Evolutionary conservation across 257 asterid species (phyloP).

Genomic region (Pogostemon cablin): DNA sequence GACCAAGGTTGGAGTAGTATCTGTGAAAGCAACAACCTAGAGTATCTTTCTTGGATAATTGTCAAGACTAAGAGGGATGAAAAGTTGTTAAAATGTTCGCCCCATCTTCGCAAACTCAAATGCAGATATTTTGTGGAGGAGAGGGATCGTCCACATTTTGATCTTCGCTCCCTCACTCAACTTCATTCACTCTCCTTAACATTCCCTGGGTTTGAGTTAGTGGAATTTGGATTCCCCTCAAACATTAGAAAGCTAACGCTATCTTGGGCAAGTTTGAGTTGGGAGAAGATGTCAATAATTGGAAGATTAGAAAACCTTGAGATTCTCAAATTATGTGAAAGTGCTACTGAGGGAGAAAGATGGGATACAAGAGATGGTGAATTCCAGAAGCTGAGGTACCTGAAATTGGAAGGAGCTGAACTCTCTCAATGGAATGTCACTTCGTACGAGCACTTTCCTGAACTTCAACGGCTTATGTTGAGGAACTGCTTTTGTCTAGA

Average conservation of each 20-base stretch:
- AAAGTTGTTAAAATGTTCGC: too few relatives aligned
- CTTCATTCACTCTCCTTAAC: not conserved
- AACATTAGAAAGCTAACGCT: too few relatives aligned
- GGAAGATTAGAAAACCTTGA: constrained; percentile 6
- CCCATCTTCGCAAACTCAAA: constrained; percentile 3
- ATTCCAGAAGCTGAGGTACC: too few relatives aligned
- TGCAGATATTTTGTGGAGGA: not conserved
- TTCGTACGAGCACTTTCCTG: constrained; percentile 7
- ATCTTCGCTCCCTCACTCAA: too few relatives aligned
- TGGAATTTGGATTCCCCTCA: not conserved
- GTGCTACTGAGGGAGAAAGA: not conserved
- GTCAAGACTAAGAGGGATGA: too few relatives aligned
- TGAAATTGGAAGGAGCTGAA: not conserved
- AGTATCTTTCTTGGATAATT: not conserved
- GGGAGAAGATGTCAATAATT: not conserved
- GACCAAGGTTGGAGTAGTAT: not conserved
- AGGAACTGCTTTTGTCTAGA: too few relatives aligned
- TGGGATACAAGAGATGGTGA: constrained; percentile 1
- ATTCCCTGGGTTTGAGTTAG: not conserved
- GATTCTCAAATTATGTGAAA: not conserved
- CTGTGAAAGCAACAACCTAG: constrained; percentile 3
- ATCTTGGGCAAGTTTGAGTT: not conserved
- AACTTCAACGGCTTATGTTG: too few relatives aligned
- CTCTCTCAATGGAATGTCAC: not conserved
- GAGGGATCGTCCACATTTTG: not conserved